Evolutionary conservation across 2,329 filamentous ascomycete species (phyloP).

Genomic region (Penicillium sp.): DNA sequence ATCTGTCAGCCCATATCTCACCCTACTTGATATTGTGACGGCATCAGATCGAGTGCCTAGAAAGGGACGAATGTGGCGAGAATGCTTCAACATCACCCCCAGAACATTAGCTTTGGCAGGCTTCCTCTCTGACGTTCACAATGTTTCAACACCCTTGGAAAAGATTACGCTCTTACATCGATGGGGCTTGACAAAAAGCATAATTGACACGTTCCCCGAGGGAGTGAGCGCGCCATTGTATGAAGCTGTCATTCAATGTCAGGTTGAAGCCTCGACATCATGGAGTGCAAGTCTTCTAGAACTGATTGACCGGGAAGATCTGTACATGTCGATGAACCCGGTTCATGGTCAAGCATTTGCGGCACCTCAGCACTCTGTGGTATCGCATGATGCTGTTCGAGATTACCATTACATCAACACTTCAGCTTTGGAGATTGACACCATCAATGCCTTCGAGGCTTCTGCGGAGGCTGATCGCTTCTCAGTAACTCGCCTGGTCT

Average conservation of each 20-base stretch:
- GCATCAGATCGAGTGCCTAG: conserved; percentile 27
- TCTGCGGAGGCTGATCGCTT: conserved; percentile 81
- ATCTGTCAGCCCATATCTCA: conserved; percentile 46
- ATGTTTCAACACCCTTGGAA: conserved; percentile 54
- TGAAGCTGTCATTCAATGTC: conserved; percentile 81
- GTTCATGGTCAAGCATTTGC: conserved; percentile 40
- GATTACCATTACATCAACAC: conserved; percentile 76
- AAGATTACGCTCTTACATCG: conserved; percentile 73
- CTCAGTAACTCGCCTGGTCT: conserved; percentile 79
- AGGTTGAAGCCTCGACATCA: conserved; percentile 72
- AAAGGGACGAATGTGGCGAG: conserved; percentile 35
- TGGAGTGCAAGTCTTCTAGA: conserved; percentile 73
- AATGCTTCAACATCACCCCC: conserved; percentile 52
- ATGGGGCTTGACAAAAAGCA: conserved; percentile 60
- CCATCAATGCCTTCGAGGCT: conserved; percentile 65
- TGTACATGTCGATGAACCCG: conserved; percentile 64
- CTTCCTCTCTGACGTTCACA: conserved; percentile 61
- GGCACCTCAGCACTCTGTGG: conserved; percentile 39
- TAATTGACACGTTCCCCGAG: conserved; percentile 83
- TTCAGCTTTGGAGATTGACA: conserved; percentile 49
- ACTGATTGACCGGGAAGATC: conserved; percentile 77
- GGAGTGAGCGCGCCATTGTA: conserved; percentile 76
- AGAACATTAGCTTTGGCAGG: conserved; percentile 69
- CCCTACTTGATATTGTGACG: conserved; percentile 50
- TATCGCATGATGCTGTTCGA: conserved; percentile 65